Percentiles rank a stretch among this genome's conserved stretches.
Evolutionary conservation across 768 basidiomycete species (phyloP).

Genomic region (Leucocoprinus birnbaumii): DNA sequence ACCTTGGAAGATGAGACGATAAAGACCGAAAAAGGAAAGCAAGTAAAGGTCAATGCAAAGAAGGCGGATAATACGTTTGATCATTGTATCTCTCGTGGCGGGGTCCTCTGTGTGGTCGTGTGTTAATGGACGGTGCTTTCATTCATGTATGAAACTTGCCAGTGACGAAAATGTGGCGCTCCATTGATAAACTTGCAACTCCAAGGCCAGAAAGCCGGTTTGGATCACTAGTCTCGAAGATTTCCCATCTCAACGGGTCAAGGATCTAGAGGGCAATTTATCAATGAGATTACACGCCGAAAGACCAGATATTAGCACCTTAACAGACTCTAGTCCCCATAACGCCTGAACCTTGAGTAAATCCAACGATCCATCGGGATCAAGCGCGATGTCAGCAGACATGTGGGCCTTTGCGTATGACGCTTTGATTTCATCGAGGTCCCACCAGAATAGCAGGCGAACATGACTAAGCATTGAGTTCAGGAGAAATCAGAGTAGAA

Average conservation of each 20-base stretch:
- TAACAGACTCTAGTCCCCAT: constrained; percentile 4
- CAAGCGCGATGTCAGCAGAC: constrained; percentile 4
- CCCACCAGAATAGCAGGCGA: constrained; percentile 9
- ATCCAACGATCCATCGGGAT: constrained; percentile 7
- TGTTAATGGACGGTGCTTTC: background rate
- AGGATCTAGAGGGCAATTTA: background rate
- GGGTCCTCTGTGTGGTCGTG: background rate
- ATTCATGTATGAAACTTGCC: background rate
- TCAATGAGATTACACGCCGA: background rate
- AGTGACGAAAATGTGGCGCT: constrained; percentile 4
- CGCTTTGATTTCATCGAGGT: constrained; percentile 1
- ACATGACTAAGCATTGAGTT: background rate
- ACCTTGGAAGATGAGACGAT: constrained; percentile 2
- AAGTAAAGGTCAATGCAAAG: constrained; percentile 1
- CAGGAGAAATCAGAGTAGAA: background rate
- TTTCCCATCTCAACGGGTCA: constrained; percentile 7
- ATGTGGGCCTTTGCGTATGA: constrained; percentile 1
- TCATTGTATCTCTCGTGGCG: background rate
- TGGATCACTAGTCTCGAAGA: constrained; percentile 1
- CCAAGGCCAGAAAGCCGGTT: constrained; percentile 7
- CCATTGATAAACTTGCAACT: background rate
- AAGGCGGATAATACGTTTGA: constrained; percentile 2
- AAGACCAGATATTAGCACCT: background rate
- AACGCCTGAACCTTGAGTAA: background rate
- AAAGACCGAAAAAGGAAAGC: constrained; percentile 1